These are phyloP conservation scores for Alnus glutinosa DNA, from an alignment of 306 rosid genomes.

Conservation along the genomic window DNA sequence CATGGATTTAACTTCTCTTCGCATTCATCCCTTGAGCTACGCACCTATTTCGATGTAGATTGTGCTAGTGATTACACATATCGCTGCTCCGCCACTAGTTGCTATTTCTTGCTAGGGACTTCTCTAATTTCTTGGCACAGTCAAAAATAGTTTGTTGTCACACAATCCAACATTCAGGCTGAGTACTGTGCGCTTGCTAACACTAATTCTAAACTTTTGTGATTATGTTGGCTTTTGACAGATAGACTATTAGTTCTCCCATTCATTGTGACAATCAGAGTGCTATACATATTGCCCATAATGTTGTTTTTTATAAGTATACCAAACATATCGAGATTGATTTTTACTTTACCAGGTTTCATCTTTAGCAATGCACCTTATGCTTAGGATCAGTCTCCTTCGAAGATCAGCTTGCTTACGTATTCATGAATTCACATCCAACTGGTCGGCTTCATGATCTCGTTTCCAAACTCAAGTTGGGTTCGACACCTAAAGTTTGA, in stretches of 20 bases:
- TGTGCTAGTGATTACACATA: background rate
- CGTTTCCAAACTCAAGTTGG: background rate
- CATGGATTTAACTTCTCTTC: no score
- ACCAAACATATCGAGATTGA: background rate
- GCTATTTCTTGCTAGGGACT: background rate
- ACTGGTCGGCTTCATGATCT: background rate
- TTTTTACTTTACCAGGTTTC: background rate
- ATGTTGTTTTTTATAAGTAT: background rate
- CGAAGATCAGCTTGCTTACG: background rate
- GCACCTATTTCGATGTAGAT: background rate
- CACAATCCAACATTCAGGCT: background rate
- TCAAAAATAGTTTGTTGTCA: no score
- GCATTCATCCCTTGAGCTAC: no score
- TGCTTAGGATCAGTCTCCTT: background rate
- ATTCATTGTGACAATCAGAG: background rate
- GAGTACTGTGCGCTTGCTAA: background rate
- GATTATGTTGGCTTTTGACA: background rate
- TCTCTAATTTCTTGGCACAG: no score
- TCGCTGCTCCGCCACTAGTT: background rate
- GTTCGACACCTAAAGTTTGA: background rate
- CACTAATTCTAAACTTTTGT: background rate
- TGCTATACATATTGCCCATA: background rate
- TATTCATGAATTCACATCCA: background rate
- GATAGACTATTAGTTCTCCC: background rate
- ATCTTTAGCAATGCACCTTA: background rate